Base-by-base conservation (phyloP, 1,284 basidiomycete genomes). In the Malassezia vespertilionis region DNA sequence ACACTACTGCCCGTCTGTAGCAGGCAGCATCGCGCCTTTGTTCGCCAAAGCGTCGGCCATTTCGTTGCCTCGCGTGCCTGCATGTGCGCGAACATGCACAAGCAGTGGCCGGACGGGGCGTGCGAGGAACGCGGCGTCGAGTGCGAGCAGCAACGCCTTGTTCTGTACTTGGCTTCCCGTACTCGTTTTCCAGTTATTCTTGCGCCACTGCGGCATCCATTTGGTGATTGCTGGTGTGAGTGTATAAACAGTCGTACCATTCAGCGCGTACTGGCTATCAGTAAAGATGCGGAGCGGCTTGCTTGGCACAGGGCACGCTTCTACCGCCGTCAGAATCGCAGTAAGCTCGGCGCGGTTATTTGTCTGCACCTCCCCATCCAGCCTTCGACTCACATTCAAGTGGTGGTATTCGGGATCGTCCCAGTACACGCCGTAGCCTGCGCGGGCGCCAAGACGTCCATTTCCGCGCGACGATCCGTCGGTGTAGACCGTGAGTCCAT, bases 311-410 rank as follows among this genome's bases (percentile, higher is more conserved):
- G 82, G 81, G 0, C 79, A 75, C 0, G 77, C 78, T 65, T 86
- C 81, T 5, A 88, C 74, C 15, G 81, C 76, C 10, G 83, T 80
- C 14, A 81, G 72, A 53, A 88, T 82, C 3, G 84, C 85, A 82
- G 86, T 36, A 22, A 90, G 75, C 67, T 90, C 86, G 3, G 84
- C 86, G 11, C 84, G 76, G 54, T 90, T 89, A 65, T 90, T 90
- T 0, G 86, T 89, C 65, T 89, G 86, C 35, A 52, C 23, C 9
- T 72, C 73, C 2, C 86, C 87, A 2, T 84, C 82, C 57, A 85
- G 82, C 17, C 86, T 75, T 58, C 85, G 82, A 0, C 80, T 76
- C 2, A 86, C 68, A 61, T 86, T 86, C 40, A 85, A 84, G 45
- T 22, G 34, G 14, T 33, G 38, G 24, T 40, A 47, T 10, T 40